Percentiles rank a stretch among this genome's conserved stretches.
Conservation (phyloP, 495 filamentous ascomycete genomes). For the Poronia punctata region DNA sequence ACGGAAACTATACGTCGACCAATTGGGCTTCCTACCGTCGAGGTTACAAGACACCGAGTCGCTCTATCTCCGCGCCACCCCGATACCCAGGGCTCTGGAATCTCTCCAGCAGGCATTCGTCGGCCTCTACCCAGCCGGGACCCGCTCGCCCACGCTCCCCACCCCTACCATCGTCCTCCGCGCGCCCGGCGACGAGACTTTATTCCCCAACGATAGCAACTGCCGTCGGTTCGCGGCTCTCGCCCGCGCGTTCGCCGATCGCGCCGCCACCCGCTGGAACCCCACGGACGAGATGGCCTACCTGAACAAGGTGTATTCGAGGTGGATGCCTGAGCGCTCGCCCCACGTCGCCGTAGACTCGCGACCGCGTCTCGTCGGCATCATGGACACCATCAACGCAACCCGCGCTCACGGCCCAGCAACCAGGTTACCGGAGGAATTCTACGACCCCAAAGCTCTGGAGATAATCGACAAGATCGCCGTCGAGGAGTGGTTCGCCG, state of each 20-base stretch:
- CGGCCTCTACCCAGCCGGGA: slow-evolving; percentile 76
- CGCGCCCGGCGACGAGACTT: slow-evolving; percentile 71
- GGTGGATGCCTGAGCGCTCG: slow-evolving; percentile 72
- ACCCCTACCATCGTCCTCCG: slow-evolving; percentile 69
- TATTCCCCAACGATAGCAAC: slow-evolving; percentile 83
- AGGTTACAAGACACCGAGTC: slow-evolving; percentile 55
- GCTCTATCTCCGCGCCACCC: slow-evolving; percentile 80
- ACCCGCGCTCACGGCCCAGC: slow-evolving; percentile 77
- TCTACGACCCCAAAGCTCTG: slow-evolving; percentile 71
- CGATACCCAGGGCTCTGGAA: slow-evolving; percentile 78
- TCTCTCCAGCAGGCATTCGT: slow-evolving; percentile 83
- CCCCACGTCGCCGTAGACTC: slow-evolving; percentile 72
- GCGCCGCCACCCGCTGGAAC: slow-evolving; percentile 78
- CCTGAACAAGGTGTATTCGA: slow-evolving; percentile 64
- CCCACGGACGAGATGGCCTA: slow-evolving; percentile 75
- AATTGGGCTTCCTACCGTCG: slow-evolving; percentile 74
- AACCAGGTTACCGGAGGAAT: slow-evolving; percentile 71
- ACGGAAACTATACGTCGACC: slow-evolving; percentile 79
- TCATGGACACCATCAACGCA: slow-evolving; percentile 90
- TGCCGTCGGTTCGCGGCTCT: slow-evolving; percentile 82
- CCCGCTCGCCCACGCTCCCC: slow-evolving; percentile 53
- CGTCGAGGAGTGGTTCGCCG: slow-evolving; percentile 90
- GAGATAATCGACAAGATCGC: slow-evolving; percentile 69
- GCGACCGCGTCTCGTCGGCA: slow-evolving; percentile 75
- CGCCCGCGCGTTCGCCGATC: slow-evolving; percentile 69